Conservation (phyloP, 2,329 filamentous ascomycete genomes). For the Fusarium sublunatum region DNA sequence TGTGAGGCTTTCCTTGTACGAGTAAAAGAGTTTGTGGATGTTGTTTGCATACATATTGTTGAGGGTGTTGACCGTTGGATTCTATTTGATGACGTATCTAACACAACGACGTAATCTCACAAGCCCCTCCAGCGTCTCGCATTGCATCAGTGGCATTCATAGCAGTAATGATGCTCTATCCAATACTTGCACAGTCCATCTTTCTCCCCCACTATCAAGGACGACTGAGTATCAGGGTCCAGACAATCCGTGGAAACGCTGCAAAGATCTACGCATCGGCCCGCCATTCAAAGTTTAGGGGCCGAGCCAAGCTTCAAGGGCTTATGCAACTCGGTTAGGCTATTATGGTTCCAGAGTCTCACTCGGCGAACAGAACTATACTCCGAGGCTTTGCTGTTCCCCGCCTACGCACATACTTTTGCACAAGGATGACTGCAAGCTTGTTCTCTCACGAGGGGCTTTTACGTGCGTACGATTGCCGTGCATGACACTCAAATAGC, state of each 20-base stretch:
- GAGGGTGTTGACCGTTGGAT: not conserved
- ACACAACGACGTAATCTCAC: fast-evolving
- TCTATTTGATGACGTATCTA: not conserved
- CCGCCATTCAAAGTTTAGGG: slow-evolving; percentile 31
- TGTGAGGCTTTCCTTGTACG: slow-evolving; percentile 10
- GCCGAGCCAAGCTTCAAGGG: slow-evolving; percentile 14
- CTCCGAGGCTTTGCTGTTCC: slow-evolving; percentile 18
- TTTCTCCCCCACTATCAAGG: not conserved
- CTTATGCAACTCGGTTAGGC: slow-evolving; percentile 1
- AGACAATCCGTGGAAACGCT: not conserved
- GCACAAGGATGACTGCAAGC: slow-evolving; percentile 13
- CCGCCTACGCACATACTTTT: slow-evolving; percentile 25
- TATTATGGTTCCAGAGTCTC: not conserved
- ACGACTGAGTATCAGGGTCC: slow-evolving; percentile 6
- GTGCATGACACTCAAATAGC: not conserved
- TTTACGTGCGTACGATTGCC: not conserved
- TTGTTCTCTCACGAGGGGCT: not conserved
- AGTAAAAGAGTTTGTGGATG: not conserved
- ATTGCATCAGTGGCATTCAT: fast-evolving
- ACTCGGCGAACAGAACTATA: slow-evolving; percentile 34
- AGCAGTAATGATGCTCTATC: fast-evolving
- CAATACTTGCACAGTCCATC: fast-evolving
- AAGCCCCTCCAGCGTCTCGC: fast-evolving
- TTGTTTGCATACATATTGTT: not conserved
- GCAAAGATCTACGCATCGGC: slow-evolving; percentile 23